Conservation (phyloP, 2,329 filamentous ascomycete genomes). For the Madurella mycetomatis region DNA sequence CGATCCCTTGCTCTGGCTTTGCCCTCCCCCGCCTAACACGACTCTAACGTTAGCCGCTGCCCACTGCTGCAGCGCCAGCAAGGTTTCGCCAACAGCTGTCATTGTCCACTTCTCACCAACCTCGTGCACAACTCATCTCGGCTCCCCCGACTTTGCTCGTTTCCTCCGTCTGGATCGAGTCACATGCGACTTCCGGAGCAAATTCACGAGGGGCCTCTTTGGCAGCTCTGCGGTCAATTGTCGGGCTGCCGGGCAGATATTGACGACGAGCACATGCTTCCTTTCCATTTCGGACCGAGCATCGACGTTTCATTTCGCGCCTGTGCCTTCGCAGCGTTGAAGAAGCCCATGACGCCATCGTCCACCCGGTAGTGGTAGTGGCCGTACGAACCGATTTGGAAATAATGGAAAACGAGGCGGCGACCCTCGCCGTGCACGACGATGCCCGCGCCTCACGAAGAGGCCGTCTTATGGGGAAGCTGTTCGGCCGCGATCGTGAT, state of each 20-base stretch:
- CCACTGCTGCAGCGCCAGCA: neutral
- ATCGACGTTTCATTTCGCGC: slow-evolving; percentile 1
- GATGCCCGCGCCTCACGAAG: slow-evolving; percentile 43
- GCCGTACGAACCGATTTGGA: slow-evolving; percentile 13
- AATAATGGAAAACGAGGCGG: slow-evolving; percentile 44
- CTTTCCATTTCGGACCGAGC: slow-evolving; percentile 18
- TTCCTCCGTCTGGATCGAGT: slow-evolving; percentile 8
- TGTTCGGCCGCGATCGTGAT: slow-evolving; percentile 44
- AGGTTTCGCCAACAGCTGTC: neutral
- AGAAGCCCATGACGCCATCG: slow-evolving; percentile 19
- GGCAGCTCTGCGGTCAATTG: slow-evolving; percentile 21
- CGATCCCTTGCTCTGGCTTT: slow-evolving; percentile 14
- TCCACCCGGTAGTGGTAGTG: slow-evolving; percentile 3
- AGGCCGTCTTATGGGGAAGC: slow-evolving; percentile 59
- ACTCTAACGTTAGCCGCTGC: neutral
- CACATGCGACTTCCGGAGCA: slow-evolving; percentile 18
- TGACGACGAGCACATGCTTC: slow-evolving; percentile 22
- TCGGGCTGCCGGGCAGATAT: slow-evolving; percentile 16
- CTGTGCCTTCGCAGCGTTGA: slow-evolving; percentile 1
- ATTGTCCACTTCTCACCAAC: neutral
- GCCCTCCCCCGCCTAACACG: slow-evolving; percentile 16
- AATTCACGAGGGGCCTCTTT: slow-evolving; percentile 14
- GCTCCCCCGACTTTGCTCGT: slow-evolving; percentile 6
- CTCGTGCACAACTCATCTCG: slow-evolving; percentile 1
- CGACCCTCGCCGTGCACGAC: slow-evolving; percentile 34